Evolutionary conservation across 2,329 filamentous ascomycete genomes (phyloP).

Genomic region (Coniochaeta sp.): DNA sequence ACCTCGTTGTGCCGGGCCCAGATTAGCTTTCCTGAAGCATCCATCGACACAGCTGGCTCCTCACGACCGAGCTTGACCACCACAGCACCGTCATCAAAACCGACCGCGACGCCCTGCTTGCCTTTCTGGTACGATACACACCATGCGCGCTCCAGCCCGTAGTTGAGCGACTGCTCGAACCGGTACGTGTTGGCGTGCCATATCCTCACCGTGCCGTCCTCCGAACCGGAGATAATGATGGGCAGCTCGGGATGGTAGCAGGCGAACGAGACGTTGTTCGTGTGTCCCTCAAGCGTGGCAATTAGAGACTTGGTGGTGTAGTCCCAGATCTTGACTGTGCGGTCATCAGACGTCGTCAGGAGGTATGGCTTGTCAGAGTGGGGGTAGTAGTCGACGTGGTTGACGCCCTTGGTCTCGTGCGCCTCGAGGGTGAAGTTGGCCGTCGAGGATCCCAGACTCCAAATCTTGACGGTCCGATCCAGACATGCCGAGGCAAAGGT

Average conservation of each 20-base stretch:
- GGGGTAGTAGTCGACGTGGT: conserved; percentile 88
- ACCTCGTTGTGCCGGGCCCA: conserved; percentile 96
- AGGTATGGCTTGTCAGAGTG: conserved; percentile 77
- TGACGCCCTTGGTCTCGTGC: conserved; percentile 95
- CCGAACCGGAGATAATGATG: conserved; percentile 94
- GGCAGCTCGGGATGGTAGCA: conserved; percentile 96
- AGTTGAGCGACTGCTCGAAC: conserved; percentile 91
- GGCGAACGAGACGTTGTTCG: conserved; percentile 95
- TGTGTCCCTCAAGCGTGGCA: conserved; percentile 92
- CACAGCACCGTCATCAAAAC: conserved; percentile 95
- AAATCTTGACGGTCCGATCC: conserved; percentile 76
- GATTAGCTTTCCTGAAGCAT: conserved; percentile 88
- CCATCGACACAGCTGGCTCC: conserved; percentile 97
- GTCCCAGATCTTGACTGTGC: conserved; percentile 97
- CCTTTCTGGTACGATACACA: conserved; percentile 94
- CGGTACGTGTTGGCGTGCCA: conserved; percentile 98
- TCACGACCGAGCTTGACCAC: conserved; percentile 97
- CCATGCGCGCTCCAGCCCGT: conserved; percentile 93
- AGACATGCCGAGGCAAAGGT: conserved; percentile 89
- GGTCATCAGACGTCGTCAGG: conserved; percentile 92
- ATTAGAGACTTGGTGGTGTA: conserved; percentile 98
- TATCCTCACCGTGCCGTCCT: conserved; percentile 95
- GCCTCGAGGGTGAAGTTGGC: conserved; percentile 96
- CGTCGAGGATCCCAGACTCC: conserved; percentile 88
- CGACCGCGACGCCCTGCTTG: conserved; percentile 88